Base-by-base conservation (phyloP, 1,284 basidiomycete genomes). In the Ceratobasidium papillatum region DNA sequence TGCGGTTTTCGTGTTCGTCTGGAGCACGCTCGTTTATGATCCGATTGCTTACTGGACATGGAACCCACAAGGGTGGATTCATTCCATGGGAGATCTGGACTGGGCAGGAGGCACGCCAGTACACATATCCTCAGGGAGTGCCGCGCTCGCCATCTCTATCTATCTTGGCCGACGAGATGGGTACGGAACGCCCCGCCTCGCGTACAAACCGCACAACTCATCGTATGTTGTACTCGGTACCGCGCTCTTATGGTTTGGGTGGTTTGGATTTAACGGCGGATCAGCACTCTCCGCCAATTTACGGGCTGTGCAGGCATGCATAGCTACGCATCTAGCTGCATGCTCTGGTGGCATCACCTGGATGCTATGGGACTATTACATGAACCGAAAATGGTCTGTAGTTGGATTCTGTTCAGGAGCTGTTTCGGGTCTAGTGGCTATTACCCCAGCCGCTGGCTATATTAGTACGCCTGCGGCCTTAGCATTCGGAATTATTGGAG, bases 331-430 rank as follows among this genome's bases (percentile, higher is more conserved):
- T 84, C 82, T 96, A 54, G 90, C 94, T 0, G 94, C 94, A 1
- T 89, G 88, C 74, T 90, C 93, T 36, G 95, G 92, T 61, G 96
- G 94, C 9, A 77, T 98, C 76, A 96, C 95, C 11, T 99, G 96
- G 96, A 95, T 98, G 93, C 22, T 63, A 8, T 77, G 93, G 85
- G 96, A 98, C 85, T 96, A 91, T 83, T 89, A 95, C 74, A 88
- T 97, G 74, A 95, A 97, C 83, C 88, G 87, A 82, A 97, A 98
- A 83, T 97, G 91, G 91, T 94, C 91, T 47, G 92, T 47, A 5
- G 94, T 99, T 76, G 96, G 96, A 17, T 97, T 99, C 86, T 99
- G 97, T 85, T 95, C 94, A 2, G 97, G 97, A 65, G 95, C 94
- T 75, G 92, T 99, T 78, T 86, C 92, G 14, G 96, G 95, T 66